Base-by-base conservation (phyloP, 208 protist genomes). In the Zelonia costaricensis region DNA sequence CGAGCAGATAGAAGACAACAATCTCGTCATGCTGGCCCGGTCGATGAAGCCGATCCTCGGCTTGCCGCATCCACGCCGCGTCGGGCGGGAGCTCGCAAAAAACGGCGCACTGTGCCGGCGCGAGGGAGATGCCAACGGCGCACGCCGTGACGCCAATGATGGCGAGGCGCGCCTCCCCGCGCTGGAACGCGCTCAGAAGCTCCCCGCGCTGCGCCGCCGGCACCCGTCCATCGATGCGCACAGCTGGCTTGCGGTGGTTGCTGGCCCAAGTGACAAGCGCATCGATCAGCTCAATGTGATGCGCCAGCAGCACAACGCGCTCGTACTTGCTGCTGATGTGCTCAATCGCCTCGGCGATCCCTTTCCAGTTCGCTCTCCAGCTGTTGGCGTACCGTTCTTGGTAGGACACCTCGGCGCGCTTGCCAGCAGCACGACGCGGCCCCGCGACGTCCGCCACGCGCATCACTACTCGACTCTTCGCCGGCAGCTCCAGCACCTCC, bases 51-150 rank as follows among this genome's bases (percentile, higher is more conserved):
- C 89, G 71, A 67, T 94, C 88, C 58, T 94, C 88, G 20, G 88
- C 88, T 46, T 94, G 88, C 22, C 66, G 57, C 76, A 94, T 81
- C 88, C 85, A 92, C 47, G 77, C 53, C 0, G 74, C 74, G 57
- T 94, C 81, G 1, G 88, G 88, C 4, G 88, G 88, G 15, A 94
- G 70, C 63, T 94, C 88, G 31, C 81, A 86, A 62, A 94, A 94
- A n/a, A 94, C 69, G 15, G 84, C 83, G 48, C 80, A 91, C 10
- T 69, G 56, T 0, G 88, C 82, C 8, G 76, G 66, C 8, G 85
- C 76, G 31, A 94, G 70, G 23, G 82, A 86, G 40, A 94, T 81
- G 20, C 88, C 88, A 28, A 92, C 82, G 3, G 80, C 78, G 56
- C 85, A 92, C 0, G 83, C 85, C 5, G 85, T 92, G 33, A 94